A percentile compares a stretch with the other conserved stretches of the same genome.
phyloP scores from a whole-genome alignment of 2,329 filamentous ascomycete genomes.

The Thelonectria olida region DNA sequence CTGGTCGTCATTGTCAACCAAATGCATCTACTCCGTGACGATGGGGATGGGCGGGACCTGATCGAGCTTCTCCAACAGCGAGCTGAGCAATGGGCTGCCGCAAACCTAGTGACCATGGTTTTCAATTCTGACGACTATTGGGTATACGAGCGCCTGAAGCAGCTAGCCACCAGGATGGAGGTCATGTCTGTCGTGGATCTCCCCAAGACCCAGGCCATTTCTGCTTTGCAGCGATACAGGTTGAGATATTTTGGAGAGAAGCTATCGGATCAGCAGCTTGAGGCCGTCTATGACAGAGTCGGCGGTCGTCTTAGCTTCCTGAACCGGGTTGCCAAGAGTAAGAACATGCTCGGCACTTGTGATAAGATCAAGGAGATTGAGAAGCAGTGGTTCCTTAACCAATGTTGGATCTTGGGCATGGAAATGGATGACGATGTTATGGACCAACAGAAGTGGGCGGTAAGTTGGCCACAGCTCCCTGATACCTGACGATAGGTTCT shows the following conservation, averaged over 20 bases:
- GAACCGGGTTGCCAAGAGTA: constrained; percentile 87
- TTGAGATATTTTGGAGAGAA: constrained; percentile 76
- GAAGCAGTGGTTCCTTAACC: constrained; percentile 81
- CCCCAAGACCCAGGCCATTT: constrained; percentile 78
- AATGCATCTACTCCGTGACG: constrained; percentile 88
- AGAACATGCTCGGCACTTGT: constrained; percentile 82
- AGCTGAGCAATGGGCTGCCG: constrained; percentile 95
- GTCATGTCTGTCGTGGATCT: constrained; percentile 88
- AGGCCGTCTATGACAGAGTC: constrained; percentile 85
- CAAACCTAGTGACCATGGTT: constrained; percentile 88
- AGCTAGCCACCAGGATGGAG: constrained; percentile 93
- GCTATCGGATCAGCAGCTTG: constrained; percentile 64
- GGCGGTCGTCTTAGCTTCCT: constrained; percentile 90
- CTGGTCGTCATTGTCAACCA: constrained; percentile 95
- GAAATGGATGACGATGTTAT: constrained; percentile 97
- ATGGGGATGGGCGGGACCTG: constrained; percentile 91
- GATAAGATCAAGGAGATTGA: constrained; percentile 75
- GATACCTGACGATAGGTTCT: constrained; percentile 8
- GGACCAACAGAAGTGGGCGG: constrained; percentile 96
- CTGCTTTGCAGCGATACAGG: constrained; percentile 83
- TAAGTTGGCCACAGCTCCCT: constrained; percentile 54
- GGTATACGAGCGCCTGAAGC: constrained; percentile 95
- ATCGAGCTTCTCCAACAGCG: constrained; percentile 95
- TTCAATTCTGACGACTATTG: constrained; percentile 99
- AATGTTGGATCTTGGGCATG: constrained; percentile 76